A percentile compares a stretch with the other conserved stretches of the same genome.
phyloP scores from a whole-genome alignment of 805 yeast genomes.

The Monosporozyma yasuniensis region DNA sequence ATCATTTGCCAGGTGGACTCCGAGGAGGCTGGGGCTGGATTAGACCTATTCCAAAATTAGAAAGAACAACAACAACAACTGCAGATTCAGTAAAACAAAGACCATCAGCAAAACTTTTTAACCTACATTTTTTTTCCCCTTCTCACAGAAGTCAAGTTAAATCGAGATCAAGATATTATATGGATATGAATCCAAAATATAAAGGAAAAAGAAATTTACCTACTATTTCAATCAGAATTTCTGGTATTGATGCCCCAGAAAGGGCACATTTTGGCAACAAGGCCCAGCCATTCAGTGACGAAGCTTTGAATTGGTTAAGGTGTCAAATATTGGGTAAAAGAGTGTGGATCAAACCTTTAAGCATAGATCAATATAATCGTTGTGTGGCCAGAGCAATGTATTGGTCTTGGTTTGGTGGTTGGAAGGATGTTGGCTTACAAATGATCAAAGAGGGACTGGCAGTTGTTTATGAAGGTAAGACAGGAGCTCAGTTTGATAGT shows the following conservation, averaged over 20 bases:
- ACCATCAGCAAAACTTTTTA: neutral
- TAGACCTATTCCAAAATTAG: conserved; percentile 51
- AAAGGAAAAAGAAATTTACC: conserved; percentile 26
- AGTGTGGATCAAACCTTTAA: conserved; percentile 68
- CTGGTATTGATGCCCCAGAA: conserved; percentile 97
- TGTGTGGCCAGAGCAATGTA: conserved; percentile 70
- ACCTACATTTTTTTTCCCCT: neutral
- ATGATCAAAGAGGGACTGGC: conserved; percentile 81
- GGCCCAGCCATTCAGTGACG: conserved; percentile 80
- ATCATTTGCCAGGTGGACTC: conserved; percentile 87
- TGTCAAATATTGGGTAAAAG: conserved; percentile 53
- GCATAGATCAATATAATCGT: conserved; percentile 81
- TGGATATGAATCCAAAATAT: conserved; percentile 19
- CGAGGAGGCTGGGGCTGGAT: conserved; percentile 92
- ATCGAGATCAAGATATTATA: conserved; percentile 15
- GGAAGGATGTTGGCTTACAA: conserved; percentile 74
- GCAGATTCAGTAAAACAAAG: neutral
- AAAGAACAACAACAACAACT: neutral
- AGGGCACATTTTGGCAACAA: conserved; percentile 89
- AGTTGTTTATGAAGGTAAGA: conserved; percentile 75
- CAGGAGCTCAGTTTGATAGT: conserved; percentile 81
- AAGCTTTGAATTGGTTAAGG: conserved; percentile 73
- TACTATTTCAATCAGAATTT: conserved; percentile 73
- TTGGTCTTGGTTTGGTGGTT: conserved; percentile 51
- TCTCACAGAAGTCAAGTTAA: neutral